Evolutionary conservation across 306 rosid genomes (phyloP).

Genomic region (Calophaca sinica): DNA sequence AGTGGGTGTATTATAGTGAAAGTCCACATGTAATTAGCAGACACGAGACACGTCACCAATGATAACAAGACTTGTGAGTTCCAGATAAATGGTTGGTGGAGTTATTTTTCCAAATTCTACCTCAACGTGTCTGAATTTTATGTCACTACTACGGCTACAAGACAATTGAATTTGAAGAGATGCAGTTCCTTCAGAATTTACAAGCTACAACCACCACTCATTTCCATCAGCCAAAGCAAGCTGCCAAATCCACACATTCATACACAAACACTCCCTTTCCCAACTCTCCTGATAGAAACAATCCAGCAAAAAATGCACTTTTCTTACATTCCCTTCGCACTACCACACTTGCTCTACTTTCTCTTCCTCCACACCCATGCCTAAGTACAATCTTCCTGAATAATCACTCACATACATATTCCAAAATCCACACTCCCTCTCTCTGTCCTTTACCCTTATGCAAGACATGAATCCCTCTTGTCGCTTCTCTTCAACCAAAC

Average conservation of each 20-base stretch:
- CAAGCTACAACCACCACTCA: constrained; percentile 57
- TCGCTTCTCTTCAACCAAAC: constrained; percentile 62
- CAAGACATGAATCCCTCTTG: constrained; percentile 49
- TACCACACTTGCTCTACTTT: too few species aligned
- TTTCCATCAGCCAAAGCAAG: constrained; percentile 41
- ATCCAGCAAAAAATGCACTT: constrained; percentile 37
- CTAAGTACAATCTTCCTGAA: constrained; percentile 55
- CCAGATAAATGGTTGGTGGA: too few species aligned
- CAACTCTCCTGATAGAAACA: background rate
- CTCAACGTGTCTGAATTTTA: background rate
- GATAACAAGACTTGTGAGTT: too few species aligned
- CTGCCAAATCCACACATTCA: constrained; percentile 53
- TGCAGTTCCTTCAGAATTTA: background rate
- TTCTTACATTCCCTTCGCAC: constrained; percentile 20
- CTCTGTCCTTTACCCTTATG: constrained; percentile 1
- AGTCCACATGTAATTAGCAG: too few species aligned
- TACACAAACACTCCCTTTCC: constrained; percentile 25
- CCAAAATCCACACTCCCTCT: background rate
- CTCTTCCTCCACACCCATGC: constrained; percentile 50
- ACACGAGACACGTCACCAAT: too few species aligned
- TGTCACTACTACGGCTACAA: background rate
- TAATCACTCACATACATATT: constrained; percentile 48
- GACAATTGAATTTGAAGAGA: background rate
- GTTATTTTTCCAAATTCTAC: too few species aligned
- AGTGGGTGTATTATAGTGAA: too few species aligned